Base-by-base conservation (phyloP, 768 basidiomycete species). In the Nidularia pulvinata region DNA sequence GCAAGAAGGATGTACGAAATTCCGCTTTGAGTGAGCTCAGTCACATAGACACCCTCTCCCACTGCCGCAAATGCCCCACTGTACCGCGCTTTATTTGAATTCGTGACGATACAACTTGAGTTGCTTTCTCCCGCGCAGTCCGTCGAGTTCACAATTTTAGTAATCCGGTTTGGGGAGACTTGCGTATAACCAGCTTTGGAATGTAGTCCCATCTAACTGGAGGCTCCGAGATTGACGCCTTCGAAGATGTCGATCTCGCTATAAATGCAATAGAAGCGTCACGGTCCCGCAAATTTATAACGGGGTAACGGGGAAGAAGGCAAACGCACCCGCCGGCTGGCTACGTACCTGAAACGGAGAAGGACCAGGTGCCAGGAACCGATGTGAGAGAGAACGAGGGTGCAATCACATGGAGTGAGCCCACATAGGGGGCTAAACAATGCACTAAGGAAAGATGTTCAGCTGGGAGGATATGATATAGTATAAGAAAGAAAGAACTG, bases 171-270 rank as follows among this genome's bases (percentile, higher is more conserved):
- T 46, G 45, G 45, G 19, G 9, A 7, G 7, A 46, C 45, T 46
- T 39, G 37, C n/a, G 37, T 39, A 39, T n/a, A 39, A 39, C 37
- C 37, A 9, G 7, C 9, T n/a, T 9, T 9, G 7, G 37, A 9
- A n/a, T 39, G 37, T 39, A 39, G 37, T 39, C 37, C 37, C 37
- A 39, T 39, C 37, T 39, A 45, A 53, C 51, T 43, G 43, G 47
- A 53, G 45, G 9, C 35, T 35, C 4, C 43, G 43, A 48, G 53
- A 54, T 36, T 54, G 37, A 49, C 48, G 37, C 37, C 37, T 39
- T 39, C 37, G n/a, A 39, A 39, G 37, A 39, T 39, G 37, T 39
- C 37, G n/a, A 39, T 39, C n/a, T 39, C 37, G n/a, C 37, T 39
- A 39, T 9, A n/a, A n/a, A n/a, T n/a, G n/a, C n/a, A n/a, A n/a